Evolutionary conservation across 306 rosid species (phyloP), one percentile per base, ranked within the genome.

Genomic region (Geum urbanum): DNA sequence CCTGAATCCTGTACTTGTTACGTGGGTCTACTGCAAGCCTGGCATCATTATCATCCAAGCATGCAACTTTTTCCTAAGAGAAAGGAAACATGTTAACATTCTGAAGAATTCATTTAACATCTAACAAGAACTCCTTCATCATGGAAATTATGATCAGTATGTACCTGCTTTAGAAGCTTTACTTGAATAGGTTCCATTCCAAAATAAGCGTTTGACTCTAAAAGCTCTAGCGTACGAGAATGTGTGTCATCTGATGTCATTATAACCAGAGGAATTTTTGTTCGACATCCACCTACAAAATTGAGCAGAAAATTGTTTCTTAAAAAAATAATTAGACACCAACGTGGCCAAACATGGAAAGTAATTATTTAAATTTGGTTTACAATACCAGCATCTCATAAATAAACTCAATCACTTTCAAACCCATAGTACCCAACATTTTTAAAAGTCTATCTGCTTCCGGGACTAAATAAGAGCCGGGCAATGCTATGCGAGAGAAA

Each of bases 231-330:
- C 15, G 92, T 95, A 47, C 80, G 92, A 13, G 84, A 83, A 86
- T 95, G 96, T 32, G 97, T 95, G 79, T 95, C 97, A 80, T 95
- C 96, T 41, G 99, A 95, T 24, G 96, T 95, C 99, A 91, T 91
- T 82, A 91, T 91, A 76, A 87, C 97, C 40, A 95, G 72, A 65
- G 96, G 96, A 70, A 89, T 91, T 72, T 76, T 71, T 19, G 78
- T 44, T 70, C 76, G 74, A 74, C 75, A 2, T 76, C 76, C 88
- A 73, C 84, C 99, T 95, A 61, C 64, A 79, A 60, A 73, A 69
- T 71, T 45, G 51, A 77, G 44, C 71, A 52, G 62, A 48, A 19
- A 61, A 45, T 16, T 65, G 24, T 70, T 22, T 14, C 0, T 12
- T 51, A 1, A 37, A 51, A 40, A 48, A 71, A 56, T 15, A 67